Evolutionary conservation across 2,329 filamentous ascomycete species (phyloP).

Genomic region (Knoxdaviesia proteae): DNA sequence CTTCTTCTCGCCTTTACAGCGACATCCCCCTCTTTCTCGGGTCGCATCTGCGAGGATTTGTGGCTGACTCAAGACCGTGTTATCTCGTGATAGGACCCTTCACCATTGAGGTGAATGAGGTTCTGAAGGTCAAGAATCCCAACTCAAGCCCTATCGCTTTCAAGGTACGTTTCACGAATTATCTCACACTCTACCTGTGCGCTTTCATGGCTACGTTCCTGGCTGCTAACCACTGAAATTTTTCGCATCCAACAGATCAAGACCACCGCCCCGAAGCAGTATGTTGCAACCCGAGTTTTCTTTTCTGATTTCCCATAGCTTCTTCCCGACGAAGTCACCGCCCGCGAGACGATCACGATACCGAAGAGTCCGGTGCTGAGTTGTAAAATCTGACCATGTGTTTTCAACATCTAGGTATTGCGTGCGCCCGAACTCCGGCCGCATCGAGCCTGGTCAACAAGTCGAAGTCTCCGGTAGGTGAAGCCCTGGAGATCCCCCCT

Average conservation of each 20-base stretch:
- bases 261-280: slow-evolving; percentile 98
- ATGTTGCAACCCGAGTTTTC: slow-evolving; percentile 18
- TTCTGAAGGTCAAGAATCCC: slow-evolving; percentile 42
- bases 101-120: slow-evolving; percentile 43
- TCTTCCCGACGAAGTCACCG: not conserved
- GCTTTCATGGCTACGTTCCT: no score
- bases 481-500: not conserved
- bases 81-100: slow-evolving; percentile 33
- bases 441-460: slow-evolving; percentile 73
- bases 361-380: no score
- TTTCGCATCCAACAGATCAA: slow-evolving; percentile 51
- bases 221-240: no score
- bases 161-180: slow-evolving; percentile 30
- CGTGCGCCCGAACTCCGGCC: slow-evolving; percentile 88
- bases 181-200: no score
- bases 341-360: no score
- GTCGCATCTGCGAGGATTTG: slow-evolving; percentile 1
- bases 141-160: slow-evolving; percentile 43
- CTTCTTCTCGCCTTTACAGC: slow-evolving; percentile 1
- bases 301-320: slow-evolving; percentile 1
- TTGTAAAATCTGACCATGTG: slow-evolving; percentile 4
- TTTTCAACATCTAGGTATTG: slow-evolving; percentile 50
- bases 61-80: not conserved
- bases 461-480: slow-evolving; percentile 78
- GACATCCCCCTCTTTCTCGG: slow-evolving; percentile 2